Evolutionary conservation across 2,329 filamentous ascomycete genomes (phyloP), one percentile per base, ranked within the genome.

Genomic region (Keithomyces neogunnii): DNA sequence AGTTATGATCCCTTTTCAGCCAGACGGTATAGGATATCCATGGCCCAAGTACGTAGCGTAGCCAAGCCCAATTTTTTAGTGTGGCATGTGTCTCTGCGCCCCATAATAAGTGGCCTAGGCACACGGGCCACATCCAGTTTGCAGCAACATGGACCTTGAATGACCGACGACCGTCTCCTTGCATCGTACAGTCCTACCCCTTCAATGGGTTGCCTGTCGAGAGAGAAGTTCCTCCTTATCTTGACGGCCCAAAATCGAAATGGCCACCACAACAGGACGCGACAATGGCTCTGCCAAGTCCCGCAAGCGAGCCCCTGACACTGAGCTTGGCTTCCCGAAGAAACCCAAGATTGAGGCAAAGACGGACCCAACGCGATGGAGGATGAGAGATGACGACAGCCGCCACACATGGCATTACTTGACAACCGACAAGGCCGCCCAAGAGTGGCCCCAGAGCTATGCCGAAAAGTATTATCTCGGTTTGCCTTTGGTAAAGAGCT

Each of bases 391-490:
- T 62, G 88, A 95, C 53, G 78, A 81, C 48, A 92, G 93, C 47
- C 79, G 88, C 51, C 90, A 96, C 61, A 96, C 89, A 48, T 99
- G 93, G 93, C 88, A 93, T 62, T 99, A 97, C 64, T 73, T 99
- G 3, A 80, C 81, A 8, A 85, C 93, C 50, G 78, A 83, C 29
- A 77, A 88, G 53, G 83, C 88, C 51, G 70, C 77, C 6, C 74
- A 86, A 59, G 72, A 80, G 52, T 96, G 92, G 91, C 90, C 92
- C 4, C 91, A 96, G 70, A 86, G 81, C 29, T 77, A 75, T 51
- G 89, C 90, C n/a, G 95, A 99, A 65, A 96, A 89, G 68, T 95
- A 90, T 67, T 88, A 84, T 62, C 67, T 99, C 19, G 89, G 89
- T 19, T 70, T 96, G 45, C 82, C 89, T 50, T 81, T 86, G 56